Evolutionary conservation across 495 filamentous ascomycete species (phyloP), one percentile per base, ranked within the genome.

Genomic region (Penicillium daleae): DNA sequence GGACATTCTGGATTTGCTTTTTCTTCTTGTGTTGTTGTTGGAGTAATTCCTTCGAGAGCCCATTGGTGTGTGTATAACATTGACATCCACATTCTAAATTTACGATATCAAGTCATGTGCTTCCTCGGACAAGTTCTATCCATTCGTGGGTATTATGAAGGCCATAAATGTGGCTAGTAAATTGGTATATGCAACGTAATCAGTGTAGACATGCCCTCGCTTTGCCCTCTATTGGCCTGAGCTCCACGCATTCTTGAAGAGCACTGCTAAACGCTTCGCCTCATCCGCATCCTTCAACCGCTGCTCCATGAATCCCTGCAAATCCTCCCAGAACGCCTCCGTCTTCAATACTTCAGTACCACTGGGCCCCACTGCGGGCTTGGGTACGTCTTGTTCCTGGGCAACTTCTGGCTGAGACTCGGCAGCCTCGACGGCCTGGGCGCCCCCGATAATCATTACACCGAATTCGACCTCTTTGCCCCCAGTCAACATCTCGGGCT

Each of bases 301-400:
- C 81, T 92, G 89, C 66, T 85, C 74, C 74, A 99, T 73, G 71
- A 89, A 99, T 15, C 85, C 91, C 71, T 85, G 87, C 64, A 99
- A 72, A 81, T 98, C 95, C 35, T 77, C 76, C 95, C 95, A 99
- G 76, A 99, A 99, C 62, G 83, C 86, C 33, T 90, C 87, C 26
- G 85, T 89, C 61, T 81, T 68, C 63, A 97, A 67, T 40, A 90
- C 82, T 24, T 82, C 83, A 51, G 66, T 74, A 22, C 86, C 87
- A 65, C 83, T 85, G 27, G 79, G 74, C 15, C 83, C 87, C 57
- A 84, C 80, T 29, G 82, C 85, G 17, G 80, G 74, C 60, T 78
- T 77, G n/a, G 75, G 69, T 51, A 66, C 79, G 54, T 69, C 63
- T 21, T 50, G 70, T 22, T 72, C 67, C 46, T 73, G 70, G 40